Evolutionary conservation across 1,139 yeast genomes (phyloP).

Genomic region (Blastobotrys raffinosifermentans): DNA sequence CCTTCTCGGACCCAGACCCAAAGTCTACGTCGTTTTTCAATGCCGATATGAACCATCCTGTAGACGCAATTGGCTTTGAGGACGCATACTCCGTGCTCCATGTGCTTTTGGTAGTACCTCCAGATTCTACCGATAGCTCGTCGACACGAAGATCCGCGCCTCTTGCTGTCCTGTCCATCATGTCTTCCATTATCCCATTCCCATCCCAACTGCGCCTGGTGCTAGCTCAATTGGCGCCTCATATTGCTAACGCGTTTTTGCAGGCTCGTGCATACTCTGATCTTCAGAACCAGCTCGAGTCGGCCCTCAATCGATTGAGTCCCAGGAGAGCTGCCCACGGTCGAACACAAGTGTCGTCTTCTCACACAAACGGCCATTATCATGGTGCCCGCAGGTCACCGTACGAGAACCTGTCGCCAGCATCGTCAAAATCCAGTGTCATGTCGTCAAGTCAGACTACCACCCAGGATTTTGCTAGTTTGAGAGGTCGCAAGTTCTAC

Average conservation of each 20-base stretch:
- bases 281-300: slow-evolving; percentile 18
- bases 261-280: slow-evolving; percentile 30
- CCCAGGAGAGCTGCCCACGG: too few relatives aligned
- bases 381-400: slow-evolving; percentile 5
- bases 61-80: slow-evolving; percentile 28
- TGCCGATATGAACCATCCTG: slow-evolving; percentile 11
- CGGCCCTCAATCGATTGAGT: slow-evolving; percentile 1
- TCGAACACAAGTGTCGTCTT: too few relatives aligned
- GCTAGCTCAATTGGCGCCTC: slow-evolving; percentile 29
- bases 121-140: slow-evolving; percentile 2
- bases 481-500: too few relatives aligned
- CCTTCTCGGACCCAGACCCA: slow-evolving; percentile 24
- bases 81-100: slow-evolving; percentile 31
- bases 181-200: slow-evolving; percentile 32
- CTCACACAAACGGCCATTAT: neutral
- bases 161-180: slow-evolving; percentile 30
- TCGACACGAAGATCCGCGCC: slow-evolving; percentile 23
- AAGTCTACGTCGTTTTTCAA: slow-evolving; percentile 3
- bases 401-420: slow-evolving; percentile 6
- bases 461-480: too few relatives aligned
- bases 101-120: slow-evolving; percentile 27
- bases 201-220: slow-evolving; percentile 25
- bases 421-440: slow-evolving; percentile 4
- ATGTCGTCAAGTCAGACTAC: slow-evolving; percentile 1
- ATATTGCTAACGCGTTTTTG: slow-evolving; percentile 29